Percentiles rank a stretch among this genome's conserved stretches.
Conservation (phyloP, 257 asterid genomes). For the Solanum bulbocastanum region DNA sequence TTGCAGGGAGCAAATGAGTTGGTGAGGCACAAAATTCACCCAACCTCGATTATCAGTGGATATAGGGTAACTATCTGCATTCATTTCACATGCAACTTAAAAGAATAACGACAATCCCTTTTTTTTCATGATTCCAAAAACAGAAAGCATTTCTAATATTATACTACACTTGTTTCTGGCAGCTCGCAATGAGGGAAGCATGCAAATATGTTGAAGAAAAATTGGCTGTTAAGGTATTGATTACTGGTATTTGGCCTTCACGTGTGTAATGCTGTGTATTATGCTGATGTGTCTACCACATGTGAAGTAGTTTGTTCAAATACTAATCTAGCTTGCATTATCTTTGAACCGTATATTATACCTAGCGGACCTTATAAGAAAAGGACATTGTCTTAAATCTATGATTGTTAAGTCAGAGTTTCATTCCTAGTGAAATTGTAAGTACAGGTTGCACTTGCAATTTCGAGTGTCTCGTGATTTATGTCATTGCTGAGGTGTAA, state of each 20-base stretch:
- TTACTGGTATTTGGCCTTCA: not conserved
- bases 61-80: conserved; percentile 47
- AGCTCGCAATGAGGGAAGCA: conserved; percentile 99
- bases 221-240: conserved; percentile 68
- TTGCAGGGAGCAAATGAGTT: conserved; percentile 92
- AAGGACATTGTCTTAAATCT: not conserved
- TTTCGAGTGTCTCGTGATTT: not conserved
- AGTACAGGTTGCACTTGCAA: not conserved
- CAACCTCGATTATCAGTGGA: conserved; percentile 95
- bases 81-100: not conserved
- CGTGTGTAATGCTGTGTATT: not conserved
- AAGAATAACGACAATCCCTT: not conserved
- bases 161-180: conserved; percentile 15
- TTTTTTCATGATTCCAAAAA: not conserved
- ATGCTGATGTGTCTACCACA: not conserved
- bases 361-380: not conserved
- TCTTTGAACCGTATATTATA: not conserved
- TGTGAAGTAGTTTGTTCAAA: not conserved
- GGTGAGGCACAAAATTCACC: conserved; percentile 90
- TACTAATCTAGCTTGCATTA: not conserved
- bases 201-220: conserved; percentile 94
- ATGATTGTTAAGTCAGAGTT: not conserved
- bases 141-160: not conserved
- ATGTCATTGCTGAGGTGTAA: not conserved
- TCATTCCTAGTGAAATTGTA: not conserved